Conservation (phyloP, 78 protist genomes). For the Dictyostelium firmibasis region DNA sequence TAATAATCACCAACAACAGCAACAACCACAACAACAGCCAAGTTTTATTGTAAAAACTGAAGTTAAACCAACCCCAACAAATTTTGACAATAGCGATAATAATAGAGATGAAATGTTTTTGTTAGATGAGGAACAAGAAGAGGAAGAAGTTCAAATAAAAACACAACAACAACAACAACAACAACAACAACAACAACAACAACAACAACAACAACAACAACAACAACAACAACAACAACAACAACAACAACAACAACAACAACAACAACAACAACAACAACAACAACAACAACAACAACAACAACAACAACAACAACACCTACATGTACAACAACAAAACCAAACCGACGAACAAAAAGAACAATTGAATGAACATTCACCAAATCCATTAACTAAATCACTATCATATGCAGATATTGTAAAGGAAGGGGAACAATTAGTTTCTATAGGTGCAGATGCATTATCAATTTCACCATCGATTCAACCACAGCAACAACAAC, state of each 20-base stretch:
- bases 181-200: background rate
- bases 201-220: background rate
- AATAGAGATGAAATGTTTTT: slow-evolving; percentile 24
- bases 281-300: background rate
- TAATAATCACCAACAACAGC: background rate
- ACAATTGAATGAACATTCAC: background rate
- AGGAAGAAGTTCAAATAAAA: background rate
- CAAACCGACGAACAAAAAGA: background rate
- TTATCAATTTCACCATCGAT: background rate
- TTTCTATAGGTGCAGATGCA: background rate
- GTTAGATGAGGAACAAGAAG: slow-evolving; percentile 67
- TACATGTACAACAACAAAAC: background rate
- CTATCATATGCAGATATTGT: slow-evolving; percentile 31
- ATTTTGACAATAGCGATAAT: background rate
- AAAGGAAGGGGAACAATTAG: slow-evolving; percentile 7
- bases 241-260: slow-evolving; percentile 30
- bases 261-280: slow-evolving; percentile 3
- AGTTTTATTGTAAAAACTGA: background rate
- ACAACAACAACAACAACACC: background rate
- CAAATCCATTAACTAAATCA: background rate
- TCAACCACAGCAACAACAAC: background rate
- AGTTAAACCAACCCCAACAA: background rate
- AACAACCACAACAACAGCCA: background rate
- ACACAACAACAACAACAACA: background rate
- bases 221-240: background rate